These are phyloP conservation scores for Trametes sanguinea DNA, from an alignment of 768 basidiomycete species.

Conservation along the genomic window DNA sequence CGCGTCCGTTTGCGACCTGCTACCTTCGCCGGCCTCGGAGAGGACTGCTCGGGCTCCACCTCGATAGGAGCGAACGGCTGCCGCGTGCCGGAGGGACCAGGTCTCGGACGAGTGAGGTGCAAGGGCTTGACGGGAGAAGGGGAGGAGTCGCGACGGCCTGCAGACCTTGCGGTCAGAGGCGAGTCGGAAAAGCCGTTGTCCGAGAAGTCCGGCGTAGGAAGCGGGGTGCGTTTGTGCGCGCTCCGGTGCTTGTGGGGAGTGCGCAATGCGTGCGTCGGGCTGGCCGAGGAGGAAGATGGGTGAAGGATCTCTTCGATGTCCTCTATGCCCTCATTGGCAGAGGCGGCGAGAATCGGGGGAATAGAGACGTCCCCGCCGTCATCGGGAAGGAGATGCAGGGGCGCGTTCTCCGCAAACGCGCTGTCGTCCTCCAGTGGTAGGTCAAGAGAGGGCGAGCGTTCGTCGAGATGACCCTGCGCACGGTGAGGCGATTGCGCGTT, in stretches of 20 bases:
- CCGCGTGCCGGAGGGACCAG: background rate
- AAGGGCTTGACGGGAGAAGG: slow-evolving; percentile 27
- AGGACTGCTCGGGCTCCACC: slow-evolving; percentile 5
- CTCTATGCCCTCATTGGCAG: background rate
- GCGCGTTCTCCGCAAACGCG: slow-evolving; percentile 2
- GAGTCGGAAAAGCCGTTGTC: slow-evolving; percentile 20
- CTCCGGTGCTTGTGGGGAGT: slow-evolving; percentile 30
- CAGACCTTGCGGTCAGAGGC: slow-evolving; percentile 16
- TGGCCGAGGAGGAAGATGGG: slow-evolving; percentile 18
- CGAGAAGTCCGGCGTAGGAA: slow-evolving; percentile 27
- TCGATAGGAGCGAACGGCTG: slow-evolving; percentile 4
- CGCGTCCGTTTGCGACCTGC: slow-evolving; percentile 20
- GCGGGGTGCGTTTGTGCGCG: slow-evolving; percentile 27
- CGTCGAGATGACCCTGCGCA: slow-evolving; percentile 1
- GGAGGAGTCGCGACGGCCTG: slow-evolving; percentile 14
- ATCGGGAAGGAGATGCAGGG: background rate
- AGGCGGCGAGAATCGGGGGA: slow-evolving; percentile 11
- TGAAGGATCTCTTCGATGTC: slow-evolving; percentile 5
- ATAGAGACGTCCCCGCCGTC: background rate
- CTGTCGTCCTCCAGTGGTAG: background rate
- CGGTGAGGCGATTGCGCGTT: slow-evolving; percentile 11
- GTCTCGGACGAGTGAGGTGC: background rate
- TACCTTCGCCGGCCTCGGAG: background rate
- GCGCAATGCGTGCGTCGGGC: slow-evolving; percentile 22
- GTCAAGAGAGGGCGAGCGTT: slow-evolving; percentile 2